Percentiles rank a stretch among this genome's conserved stretches.
These are phyloP conservation scores for Ochromonas danica DNA, from an alignment of 108 stramenopile genomes.

Conservation along the genomic window DNA sequence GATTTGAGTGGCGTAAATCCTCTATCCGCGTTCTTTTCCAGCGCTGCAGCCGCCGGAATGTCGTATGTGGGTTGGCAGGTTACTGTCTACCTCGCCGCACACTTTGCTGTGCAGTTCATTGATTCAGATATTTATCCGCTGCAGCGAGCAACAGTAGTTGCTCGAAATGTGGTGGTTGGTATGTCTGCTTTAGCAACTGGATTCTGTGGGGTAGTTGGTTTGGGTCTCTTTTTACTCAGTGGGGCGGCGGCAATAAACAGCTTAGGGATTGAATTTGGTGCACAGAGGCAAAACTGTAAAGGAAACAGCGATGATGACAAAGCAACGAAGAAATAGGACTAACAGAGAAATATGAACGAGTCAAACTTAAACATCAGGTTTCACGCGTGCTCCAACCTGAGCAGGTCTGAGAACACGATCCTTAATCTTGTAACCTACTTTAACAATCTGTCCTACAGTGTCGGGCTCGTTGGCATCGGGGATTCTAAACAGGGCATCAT, in stretches of 20 bases:
- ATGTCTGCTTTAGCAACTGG: background rate
- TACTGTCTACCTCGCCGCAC: background rate
- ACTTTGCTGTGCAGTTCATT: background rate
- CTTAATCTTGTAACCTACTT: constrained; percentile 86
- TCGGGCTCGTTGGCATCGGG: constrained; percentile 60
- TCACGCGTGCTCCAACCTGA: constrained; percentile 87
- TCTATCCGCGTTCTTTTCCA: background rate
- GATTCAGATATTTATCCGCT: background rate
- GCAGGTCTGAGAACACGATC: constrained; percentile 88
- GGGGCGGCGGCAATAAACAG: too few species aligned
- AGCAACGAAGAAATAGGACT: too few species aligned
- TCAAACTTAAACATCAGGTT: background rate
- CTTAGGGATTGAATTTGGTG: too few species aligned
- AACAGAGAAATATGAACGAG: too few species aligned
- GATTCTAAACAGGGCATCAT: constrained; percentile 93
- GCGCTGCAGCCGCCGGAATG: background rate
- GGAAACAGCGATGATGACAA: too few species aligned
- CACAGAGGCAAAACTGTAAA: too few species aligned
- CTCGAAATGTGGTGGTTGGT: background rate
- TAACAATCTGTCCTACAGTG: constrained; percentile 81
- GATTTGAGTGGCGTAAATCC: background rate
- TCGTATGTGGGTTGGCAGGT: background rate
- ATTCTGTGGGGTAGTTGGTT: background rate
- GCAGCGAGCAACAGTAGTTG: background rate
- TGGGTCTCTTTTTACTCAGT: background rate